Base-by-base conservation (phyloP, 768 basidiomycete genomes). In the Dendrothele bispora region DNA sequence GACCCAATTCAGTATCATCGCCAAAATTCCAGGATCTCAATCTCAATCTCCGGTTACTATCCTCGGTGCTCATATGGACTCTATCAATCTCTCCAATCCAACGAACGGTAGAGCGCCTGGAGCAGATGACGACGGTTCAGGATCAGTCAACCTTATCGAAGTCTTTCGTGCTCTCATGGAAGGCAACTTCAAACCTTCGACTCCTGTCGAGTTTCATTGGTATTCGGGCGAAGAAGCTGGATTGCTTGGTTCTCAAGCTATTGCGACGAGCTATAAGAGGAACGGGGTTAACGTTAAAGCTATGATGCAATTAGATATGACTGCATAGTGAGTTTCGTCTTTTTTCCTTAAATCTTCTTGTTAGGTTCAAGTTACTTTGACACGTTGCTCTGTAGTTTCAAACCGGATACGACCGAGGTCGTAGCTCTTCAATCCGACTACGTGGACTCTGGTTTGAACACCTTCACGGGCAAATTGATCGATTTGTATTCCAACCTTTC, bases 171-270 rank as follows among this genome's bases (percentile, higher is more conserved):
- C 65, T 2, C 63, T 78, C 28, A 43, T 78, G 21, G 70, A 67
- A 2, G 57, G 68, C 22, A 67, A 63, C n/a, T 77, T 72, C 55
- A 62, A 55, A 26, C 77, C 75, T 0, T 59, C 57, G 7, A 70
- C 64, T 24, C 66, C 75, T 18, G 58, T 78, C 26, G 74, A 78
- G 44, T 76, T 76, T 50, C 75, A 77, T 43, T 79, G 74, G 76
- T 79, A 68, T 50, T 67, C 73, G 18, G 74, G 66, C 29, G 73
- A 76, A 21, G 79, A 80, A 55, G 71, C 69, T 28, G 82, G 82
- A 8, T 68, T 80, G 11, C 55, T 69, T 41, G 79, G 78, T 30
- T 71, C 69, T 26, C 72, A 72, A 51, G 74, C 71, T 15, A 63
- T 79, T 40, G 73, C 75, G 15, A 71, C 68, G 46, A 60, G 58